These are phyloP conservation scores for Alternaria gaisen DNA, from an alignment of 2,329 filamentous ascomycete genomes.

Conservation along the genomic window DNA sequence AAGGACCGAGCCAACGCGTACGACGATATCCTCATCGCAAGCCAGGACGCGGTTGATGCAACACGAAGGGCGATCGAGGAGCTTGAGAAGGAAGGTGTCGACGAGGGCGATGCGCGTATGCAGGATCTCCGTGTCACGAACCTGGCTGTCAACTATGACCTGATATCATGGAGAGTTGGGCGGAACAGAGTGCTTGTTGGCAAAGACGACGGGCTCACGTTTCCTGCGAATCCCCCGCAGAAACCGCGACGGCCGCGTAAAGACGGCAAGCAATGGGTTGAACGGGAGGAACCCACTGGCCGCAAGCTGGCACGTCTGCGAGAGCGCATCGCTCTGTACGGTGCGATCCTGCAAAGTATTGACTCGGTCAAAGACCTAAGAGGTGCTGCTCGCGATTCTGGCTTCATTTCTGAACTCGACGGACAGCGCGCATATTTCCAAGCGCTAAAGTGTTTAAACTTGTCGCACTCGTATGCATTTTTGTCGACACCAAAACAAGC, in stretches of 20 bases:
- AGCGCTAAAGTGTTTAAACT: slow-evolving; percentile 85
- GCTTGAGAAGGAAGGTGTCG: slow-evolving; percentile 80
- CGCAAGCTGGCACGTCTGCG: slow-evolving; percentile 81
- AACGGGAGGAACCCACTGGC: slow-evolving; percentile 72
- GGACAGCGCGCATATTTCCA: slow-evolving; percentile 84
- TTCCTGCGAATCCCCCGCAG: slow-evolving; percentile 62
- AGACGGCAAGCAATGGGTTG: slow-evolving; percentile 56
- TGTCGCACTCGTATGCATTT: slow-evolving; percentile 84
- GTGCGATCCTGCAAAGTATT: slow-evolving; percentile 88
- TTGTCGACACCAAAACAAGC: slow-evolving; percentile 77
- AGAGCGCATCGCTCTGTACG: slow-evolving; percentile 88
- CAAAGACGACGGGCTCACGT: slow-evolving; percentile 76
- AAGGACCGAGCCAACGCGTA: slow-evolving; percentile 85
- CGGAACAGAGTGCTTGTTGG: slow-evolving; percentile 90
- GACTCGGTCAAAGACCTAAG: slow-evolving; percentile 89
- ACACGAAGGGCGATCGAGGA: slow-evolving; percentile 95
- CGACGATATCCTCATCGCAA: slow-evolving; percentile 87
- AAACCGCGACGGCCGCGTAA: slow-evolving; percentile 62
- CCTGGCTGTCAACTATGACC: slow-evolving; percentile 91
- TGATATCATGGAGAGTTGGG: slow-evolving; percentile 94
- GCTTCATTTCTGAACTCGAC: slow-evolving; percentile 79
- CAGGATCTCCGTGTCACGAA: slow-evolving; percentile 92
- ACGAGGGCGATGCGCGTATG: slow-evolving; percentile 85
- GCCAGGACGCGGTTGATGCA: slow-evolving; percentile 92
- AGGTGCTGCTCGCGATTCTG: slow-evolving; percentile 84